These are phyloP conservation scores for Linnemannia exigua DNA, from an alignment of 192 early-diverging fungal species.

Conservation along the genomic window DNA sequence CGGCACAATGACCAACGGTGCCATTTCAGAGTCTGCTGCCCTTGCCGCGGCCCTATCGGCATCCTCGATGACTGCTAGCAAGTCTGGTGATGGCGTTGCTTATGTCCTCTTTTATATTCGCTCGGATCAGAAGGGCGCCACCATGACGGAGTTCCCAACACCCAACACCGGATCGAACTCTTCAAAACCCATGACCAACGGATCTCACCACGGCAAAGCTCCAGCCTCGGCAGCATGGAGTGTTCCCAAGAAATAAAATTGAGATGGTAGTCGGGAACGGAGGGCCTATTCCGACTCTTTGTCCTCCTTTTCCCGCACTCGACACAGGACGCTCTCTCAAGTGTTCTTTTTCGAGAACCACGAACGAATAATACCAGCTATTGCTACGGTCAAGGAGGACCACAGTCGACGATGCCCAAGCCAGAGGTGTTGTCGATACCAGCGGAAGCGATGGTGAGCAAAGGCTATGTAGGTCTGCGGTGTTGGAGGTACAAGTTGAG, in stretches of 20 bases:
- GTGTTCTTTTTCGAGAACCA: not conserved
- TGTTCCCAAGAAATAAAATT: constrained; percentile 30
- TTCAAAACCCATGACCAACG: constrained; percentile 31
- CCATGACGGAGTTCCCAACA: constrained; percentile 1
- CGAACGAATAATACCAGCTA: not conserved
- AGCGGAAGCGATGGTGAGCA: not conserved
- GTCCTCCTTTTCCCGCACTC: not conserved
- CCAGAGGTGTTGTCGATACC: not conserved
- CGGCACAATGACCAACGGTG: constrained; percentile 21
- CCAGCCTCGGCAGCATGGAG: constrained; percentile 33
- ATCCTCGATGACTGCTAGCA: constrained; percentile 42
- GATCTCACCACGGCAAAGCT: constrained; percentile 15
- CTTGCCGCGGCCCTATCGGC: constrained; percentile 47
- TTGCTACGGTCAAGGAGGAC: constrained; percentile 7
- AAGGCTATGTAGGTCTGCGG: not conserved
- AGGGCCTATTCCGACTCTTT: not conserved
- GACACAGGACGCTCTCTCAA: not conserved
- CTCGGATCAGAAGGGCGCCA: constrained; percentile 36
- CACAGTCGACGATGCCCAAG: not conserved
- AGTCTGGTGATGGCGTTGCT: constrained; percentile 71
- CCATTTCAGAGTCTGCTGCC: constrained; percentile 39
- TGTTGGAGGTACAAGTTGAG: not conserved
- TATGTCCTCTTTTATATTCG: constrained; percentile 86
- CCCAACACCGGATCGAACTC: not conserved
- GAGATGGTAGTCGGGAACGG: not conserved